Conservation (phyloP, 768 basidiomycete genomes). For the Chalciporus sphaerocephalus region DNA sequence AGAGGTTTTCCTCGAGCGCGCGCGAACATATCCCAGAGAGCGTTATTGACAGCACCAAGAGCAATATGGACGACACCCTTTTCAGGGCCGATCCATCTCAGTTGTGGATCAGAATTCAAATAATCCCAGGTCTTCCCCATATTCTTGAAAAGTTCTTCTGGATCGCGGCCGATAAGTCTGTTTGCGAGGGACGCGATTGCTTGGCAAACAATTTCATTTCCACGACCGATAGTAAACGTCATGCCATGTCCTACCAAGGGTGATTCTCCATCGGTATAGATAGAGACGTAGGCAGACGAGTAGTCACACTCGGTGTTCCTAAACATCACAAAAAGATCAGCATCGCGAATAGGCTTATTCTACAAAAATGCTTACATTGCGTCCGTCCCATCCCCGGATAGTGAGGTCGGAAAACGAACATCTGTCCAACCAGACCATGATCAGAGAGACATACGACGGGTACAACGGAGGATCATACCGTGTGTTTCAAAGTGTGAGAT, state of each 20-base stretch:
- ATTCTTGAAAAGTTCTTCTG: slow-evolving; percentile 76
- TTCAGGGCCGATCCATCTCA: slow-evolving; percentile 93
- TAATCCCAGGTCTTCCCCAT: slow-evolving; percentile 93
- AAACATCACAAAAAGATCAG: neutral
- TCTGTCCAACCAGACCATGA: slow-evolving; percentile 41
- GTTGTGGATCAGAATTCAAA: slow-evolving; percentile 82
- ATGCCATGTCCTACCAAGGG: slow-evolving; percentile 84
- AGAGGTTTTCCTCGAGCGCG: slow-evolving; percentile 76
- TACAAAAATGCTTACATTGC: slow-evolving; percentile 61
- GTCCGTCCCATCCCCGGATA: slow-evolving; percentile 90
- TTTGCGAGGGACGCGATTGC: slow-evolving; percentile 77
- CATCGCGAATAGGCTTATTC: neutral
- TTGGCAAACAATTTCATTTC: slow-evolving; percentile 90
- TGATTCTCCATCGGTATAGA: slow-evolving; percentile 60
- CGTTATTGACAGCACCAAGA: slow-evolving; percentile 84
- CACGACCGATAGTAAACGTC: slow-evolving; percentile 93
- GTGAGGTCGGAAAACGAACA: slow-evolving; percentile 87
- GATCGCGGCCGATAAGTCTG: slow-evolving; percentile 77
- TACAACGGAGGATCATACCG: slow-evolving; percentile 36
- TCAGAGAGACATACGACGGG: neutral
- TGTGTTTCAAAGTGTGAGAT: slow-evolving; percentile 58
- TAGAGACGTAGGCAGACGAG: slow-evolving; percentile 84
- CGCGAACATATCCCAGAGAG: slow-evolving; percentile 92
- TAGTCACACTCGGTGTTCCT: slow-evolving; percentile 97
- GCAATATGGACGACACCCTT: slow-evolving; percentile 95